phyloP scores from a whole-genome alignment of 148 eudicot species.

The Amaranthus hypochondriacus region DNA sequence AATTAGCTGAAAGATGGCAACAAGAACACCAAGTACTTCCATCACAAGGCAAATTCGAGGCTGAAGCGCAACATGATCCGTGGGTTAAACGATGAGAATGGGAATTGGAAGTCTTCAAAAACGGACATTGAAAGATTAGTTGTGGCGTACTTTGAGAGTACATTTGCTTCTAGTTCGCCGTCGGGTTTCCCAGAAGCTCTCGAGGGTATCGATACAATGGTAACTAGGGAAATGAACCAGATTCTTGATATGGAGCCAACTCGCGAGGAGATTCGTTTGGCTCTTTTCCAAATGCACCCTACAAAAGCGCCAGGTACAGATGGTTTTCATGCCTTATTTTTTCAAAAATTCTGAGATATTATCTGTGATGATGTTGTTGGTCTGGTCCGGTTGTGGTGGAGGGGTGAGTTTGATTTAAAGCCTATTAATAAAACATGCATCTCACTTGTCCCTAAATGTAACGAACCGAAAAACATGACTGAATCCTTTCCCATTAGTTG shows the following conservation, averaged over 20 bases:
- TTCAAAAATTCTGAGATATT: background rate
- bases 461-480: background rate
- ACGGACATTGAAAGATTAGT: too few relatives aligned
- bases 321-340: background rate
- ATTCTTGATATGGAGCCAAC: background rate
- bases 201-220: background rate
- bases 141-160: background rate
- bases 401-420: background rate
- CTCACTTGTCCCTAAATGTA: background rate
- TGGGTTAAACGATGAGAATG: too few relatives aligned
- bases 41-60: too few relatives aligned
- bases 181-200: background rate
- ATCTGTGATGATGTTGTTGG: background rate
- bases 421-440: background rate
- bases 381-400: background rate
- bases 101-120: too few relatives aligned
- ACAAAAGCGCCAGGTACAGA: too few relatives aligned
- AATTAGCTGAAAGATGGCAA: too few relatives aligned
- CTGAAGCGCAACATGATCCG: too few relatives aligned
- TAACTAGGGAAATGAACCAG: background rate
- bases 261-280: background rate
- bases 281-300: too few relatives aligned
- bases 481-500: background rate
- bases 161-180: background rate
- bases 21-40: too few relatives aligned